Percentiles rank a stretch among this genome's conserved stretches.
Evolutionary conservation across 148 eudicot genomes (phyloP).

Genomic region (Heliamphora exappendiculata): DNA sequence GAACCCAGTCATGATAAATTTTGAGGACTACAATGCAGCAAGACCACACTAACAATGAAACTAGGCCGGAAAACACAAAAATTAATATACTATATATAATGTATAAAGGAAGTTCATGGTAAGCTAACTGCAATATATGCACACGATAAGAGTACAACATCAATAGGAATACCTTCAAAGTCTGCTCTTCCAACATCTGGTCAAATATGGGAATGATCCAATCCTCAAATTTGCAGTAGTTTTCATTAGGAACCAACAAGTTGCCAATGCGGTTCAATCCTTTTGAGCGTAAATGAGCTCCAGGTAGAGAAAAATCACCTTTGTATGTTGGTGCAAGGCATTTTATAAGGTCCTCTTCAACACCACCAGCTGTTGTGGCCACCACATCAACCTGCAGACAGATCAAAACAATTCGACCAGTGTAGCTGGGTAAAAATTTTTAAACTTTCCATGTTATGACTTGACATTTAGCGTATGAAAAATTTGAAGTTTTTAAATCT

Average conservation of each 20-base stretch:
- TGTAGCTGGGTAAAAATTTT: background rate
- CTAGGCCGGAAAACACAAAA: background rate
- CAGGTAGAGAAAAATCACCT: slow-evolving; percentile 80
- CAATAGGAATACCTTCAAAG: slow-evolving; percentile 37
- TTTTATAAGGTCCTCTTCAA: slow-evolving; percentile 91
- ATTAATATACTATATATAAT: too few species aligned
- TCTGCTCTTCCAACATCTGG: slow-evolving; percentile 84
- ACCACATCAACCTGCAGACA: slow-evolving; percentile 73
- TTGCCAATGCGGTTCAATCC: slow-evolving; percentile 92
- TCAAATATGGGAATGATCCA: slow-evolving; percentile 89
- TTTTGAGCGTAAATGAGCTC: slow-evolving; percentile 64
- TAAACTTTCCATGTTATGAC: too few species aligned
- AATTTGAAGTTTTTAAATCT: background rate
- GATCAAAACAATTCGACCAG: background rate
- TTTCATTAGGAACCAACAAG: slow-evolving; percentile 85
- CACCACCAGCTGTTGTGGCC: slow-evolving; percentile 83
- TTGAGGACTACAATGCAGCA: background rate
- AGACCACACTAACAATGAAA: background rate
- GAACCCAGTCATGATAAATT: background rate
- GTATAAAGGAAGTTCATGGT: background rate
- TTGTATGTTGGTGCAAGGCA: slow-evolving; percentile 84
- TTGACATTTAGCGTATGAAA: background rate
- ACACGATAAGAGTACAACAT: background rate
- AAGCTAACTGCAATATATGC: background rate
- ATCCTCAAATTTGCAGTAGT: slow-evolving; percentile 98